Percentiles rank a stretch among this genome's conserved stretches.
These are phyloP conservation scores for Dissoconium aciculare DNA, from an alignment of 2,329 filamentous ascomycete genomes.

Conservation along the genomic window DNA sequence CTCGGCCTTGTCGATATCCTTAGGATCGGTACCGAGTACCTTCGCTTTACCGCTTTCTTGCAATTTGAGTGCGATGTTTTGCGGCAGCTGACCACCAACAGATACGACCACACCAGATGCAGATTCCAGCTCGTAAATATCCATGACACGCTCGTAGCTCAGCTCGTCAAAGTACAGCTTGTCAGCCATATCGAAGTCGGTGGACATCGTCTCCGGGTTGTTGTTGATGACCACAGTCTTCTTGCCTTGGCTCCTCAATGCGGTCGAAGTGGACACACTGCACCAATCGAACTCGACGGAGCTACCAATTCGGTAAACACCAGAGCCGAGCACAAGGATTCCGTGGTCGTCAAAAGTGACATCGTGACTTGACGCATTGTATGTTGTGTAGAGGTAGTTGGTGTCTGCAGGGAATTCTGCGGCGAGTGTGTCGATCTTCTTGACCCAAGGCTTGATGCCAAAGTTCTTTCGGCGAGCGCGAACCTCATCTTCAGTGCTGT, in stretches of 20 bases:
- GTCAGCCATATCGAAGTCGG: constrained; percentile 80
- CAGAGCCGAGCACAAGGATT: constrained; percentile 75
- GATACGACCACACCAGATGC: constrained; percentile 83
- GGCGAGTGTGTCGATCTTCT: constrained; percentile 94
- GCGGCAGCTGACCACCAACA: constrained; percentile 87
- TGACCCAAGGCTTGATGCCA: constrained; percentile 87
- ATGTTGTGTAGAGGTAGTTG: constrained; percentile 95
- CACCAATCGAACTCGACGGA: constrained; percentile 99
- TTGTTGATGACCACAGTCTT: constrained; percentile 98
- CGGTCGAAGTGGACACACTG: constrained; percentile 75
- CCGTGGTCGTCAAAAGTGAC: constrained; percentile 88
- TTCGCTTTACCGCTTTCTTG: constrained; percentile 84
- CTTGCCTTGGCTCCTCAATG: constrained; percentile 72
- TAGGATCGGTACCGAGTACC: constrained; percentile 80
- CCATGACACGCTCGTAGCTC: constrained; percentile 94
- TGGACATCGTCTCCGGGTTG: constrained; percentile 60
- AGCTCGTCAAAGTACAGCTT: constrained; percentile 94
- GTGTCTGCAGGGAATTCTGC: constrained; percentile 92
- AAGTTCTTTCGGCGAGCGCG: constrained; percentile 72
- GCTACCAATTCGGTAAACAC: constrained; percentile 93
- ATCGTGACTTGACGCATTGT: constrained; percentile 89
- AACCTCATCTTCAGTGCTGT: constrained; percentile 76
- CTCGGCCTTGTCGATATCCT: constrained; percentile 94
- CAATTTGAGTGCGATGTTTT: constrained; percentile 90
- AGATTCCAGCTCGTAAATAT: constrained; percentile 74